Percentiles rank a stretch among this genome's conserved stretches.
phyloP scores from a whole-genome alignment of 148 eudicot species.

The Rhododendron henanense region DNA sequence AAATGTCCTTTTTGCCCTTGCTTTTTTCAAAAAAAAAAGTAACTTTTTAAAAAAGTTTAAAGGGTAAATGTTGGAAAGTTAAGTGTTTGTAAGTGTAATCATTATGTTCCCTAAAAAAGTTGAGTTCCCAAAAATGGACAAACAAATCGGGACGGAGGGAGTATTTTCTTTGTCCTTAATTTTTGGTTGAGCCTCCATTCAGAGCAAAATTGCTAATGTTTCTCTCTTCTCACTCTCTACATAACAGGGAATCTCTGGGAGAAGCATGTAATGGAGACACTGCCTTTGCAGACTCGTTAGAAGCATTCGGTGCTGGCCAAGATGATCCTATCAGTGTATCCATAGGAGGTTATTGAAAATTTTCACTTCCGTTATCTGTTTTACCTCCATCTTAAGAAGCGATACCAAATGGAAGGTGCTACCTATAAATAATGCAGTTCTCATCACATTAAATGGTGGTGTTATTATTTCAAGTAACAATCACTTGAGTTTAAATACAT shows the following conservation, averaged over 20 bases:
- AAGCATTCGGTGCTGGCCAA: conserved; percentile 82
- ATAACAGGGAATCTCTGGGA: conserved; percentile 64
- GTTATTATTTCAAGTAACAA: too few relatives aligned
- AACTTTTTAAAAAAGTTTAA: too few relatives aligned
- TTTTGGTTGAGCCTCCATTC: background rate
- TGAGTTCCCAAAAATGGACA: too few relatives aligned
- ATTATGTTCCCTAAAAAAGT: too few relatives aligned
- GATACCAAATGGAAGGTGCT: background rate
- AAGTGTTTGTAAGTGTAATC: too few relatives aligned
- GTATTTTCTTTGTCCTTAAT: background rate
- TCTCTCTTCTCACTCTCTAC: background rate
- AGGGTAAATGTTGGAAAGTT: too few relatives aligned
- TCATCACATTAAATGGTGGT: background rate
- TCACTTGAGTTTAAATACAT: background rate
- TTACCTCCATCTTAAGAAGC: background rate
- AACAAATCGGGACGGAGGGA: too few relatives aligned
- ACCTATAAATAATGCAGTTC: background rate
- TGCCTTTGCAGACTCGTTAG: conserved; percentile 71
- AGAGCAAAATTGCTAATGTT: background rate
- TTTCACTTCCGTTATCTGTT: background rate
- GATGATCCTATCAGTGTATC: conserved; percentile 95
- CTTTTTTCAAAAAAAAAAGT: too few relatives aligned
- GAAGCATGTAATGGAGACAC: conserved; percentile 77
- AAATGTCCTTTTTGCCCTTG: too few relatives aligned
- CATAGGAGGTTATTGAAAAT: conserved; percentile 64